Percentiles rank a stretch among this genome's conserved stretches.
These are phyloP conservation scores for Thermomucor indicae-seudaticae DNA, from an alignment of 371 early-diverging fungal genomes.

Conservation along the genomic window DNA sequence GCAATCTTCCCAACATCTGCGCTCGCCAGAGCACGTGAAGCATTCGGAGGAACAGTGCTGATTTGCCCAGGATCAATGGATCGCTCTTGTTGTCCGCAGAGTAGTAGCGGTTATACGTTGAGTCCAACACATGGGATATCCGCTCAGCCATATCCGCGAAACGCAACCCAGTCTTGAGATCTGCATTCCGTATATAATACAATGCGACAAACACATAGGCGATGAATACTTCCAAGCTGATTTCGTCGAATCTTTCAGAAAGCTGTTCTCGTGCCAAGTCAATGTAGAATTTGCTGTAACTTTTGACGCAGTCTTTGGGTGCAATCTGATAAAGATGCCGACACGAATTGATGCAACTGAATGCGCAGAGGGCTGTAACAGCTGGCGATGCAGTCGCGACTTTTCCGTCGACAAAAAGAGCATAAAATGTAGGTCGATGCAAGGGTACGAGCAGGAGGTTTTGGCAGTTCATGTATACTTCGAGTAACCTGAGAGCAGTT, in stretches of 20 bases:
- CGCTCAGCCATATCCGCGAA: constrained; percentile 26
- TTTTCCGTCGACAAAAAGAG: constrained; percentile 8
- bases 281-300: constrained; percentile 25
- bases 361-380: constrained; percentile 27
- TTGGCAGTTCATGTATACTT: constrained; percentile 20
- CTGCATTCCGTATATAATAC: constrained; percentile 15
- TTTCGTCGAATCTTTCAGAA: constrained; percentile 32
- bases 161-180: constrained; percentile 5
- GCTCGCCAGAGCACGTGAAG: not conserved
- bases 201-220: constrained; percentile 20
- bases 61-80: not conserved
- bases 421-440: constrained; percentile 19
- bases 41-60: not conserved
- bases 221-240: constrained; percentile 19
- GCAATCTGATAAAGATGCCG: constrained; percentile 15
- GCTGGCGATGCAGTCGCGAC: constrained; percentile 16
- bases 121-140: constrained; percentile 14
- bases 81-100: not conserved
- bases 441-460: constrained; percentile 20
- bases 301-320: constrained; percentile 6
- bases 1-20: not conserved
- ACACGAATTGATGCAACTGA: constrained; percentile 19
- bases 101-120: not conserved
- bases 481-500: constrained; percentile 16
- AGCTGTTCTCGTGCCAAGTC: constrained; percentile 25